Percentiles rank a stretch among this genome's conserved stretches.
Evolutionary conservation across 176 grass and related monocot species (phyloP).

Genomic region (Poa pratensis): DNA sequence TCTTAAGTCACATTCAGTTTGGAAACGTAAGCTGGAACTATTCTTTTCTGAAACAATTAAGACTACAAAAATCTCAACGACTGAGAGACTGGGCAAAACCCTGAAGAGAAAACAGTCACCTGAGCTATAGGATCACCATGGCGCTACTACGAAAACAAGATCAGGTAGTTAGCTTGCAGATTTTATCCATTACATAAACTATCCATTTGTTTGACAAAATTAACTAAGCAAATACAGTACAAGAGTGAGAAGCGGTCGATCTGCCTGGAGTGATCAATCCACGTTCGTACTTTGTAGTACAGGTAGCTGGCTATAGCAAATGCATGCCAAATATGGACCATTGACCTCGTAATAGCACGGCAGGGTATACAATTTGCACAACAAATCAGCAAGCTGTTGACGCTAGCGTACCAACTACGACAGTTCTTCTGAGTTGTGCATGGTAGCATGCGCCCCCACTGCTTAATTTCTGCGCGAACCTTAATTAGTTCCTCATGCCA

Average conservation of each 20-base stretch:
- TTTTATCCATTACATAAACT: no score
- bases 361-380: conserved; percentile 38
- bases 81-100: no score
- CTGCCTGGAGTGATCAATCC: neutral
- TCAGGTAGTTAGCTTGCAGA: no score
- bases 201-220: no score
- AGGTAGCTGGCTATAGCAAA: conserved; percentile 7
- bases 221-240: no score
- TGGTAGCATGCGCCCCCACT: conserved; percentile 22
- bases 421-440: conserved; percentile 48
- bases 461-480: conserved; percentile 23
- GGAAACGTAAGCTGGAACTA: no score
- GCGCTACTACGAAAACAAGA: no score
- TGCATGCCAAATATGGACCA: conserved; percentile 43
- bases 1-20: no score
- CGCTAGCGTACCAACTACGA: conserved; percentile 44
- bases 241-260: neutral
- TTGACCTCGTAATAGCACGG: conserved; percentile 37
- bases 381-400: conserved; percentile 50
- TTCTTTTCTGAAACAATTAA: no score
- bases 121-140: no score
- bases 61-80: no score
- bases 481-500: neutral
- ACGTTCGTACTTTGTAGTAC: neutral
- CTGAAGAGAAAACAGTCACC: no score